Percentiles rank a stretch among this genome's conserved stretches.
phyloP scores from a whole-genome alignment of 306 rosid species.

The Malus asiatica region DNA sequence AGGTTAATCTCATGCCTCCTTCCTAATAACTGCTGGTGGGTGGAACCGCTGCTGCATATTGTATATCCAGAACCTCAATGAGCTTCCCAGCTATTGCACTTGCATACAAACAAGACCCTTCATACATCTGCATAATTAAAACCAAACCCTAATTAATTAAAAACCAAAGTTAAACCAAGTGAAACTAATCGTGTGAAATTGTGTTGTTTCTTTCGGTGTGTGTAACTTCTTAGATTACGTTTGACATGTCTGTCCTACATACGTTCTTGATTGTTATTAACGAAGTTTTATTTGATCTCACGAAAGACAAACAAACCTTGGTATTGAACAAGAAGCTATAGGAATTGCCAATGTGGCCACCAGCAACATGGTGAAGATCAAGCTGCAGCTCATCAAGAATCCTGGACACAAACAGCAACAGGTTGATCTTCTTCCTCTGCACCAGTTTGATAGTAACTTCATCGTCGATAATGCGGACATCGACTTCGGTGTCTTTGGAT shows the following conservation, averaged over 20 bases:
- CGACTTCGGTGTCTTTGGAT: constrained; percentile 72
- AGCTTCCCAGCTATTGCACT: constrained; percentile 26
- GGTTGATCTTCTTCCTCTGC: constrained; percentile 62
- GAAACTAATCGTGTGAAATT: neutral
- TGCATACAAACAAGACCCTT: constrained; percentile 30
- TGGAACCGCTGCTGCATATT: constrained; percentile 9
- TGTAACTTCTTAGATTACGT: neutral
- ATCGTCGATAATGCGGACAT: constrained; percentile 58
- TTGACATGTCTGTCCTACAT: neutral
- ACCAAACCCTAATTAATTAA: neutral
- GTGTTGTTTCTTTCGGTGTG: neutral
- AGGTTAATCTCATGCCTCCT: neutral
- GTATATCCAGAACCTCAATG: constrained; percentile 22
- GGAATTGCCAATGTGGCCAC: constrained; percentile 80
- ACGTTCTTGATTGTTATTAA: neutral
- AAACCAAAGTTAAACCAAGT: neutral
- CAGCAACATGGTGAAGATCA: constrained; percentile 79
- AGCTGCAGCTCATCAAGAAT: constrained; percentile 63
- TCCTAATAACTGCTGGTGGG: neutral
- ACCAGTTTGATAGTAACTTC: constrained; percentile 72
- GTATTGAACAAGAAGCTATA: constrained; percentile 70
- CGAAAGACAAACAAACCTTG: constrained; percentile 38
- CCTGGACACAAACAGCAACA: constrained; percentile 50
- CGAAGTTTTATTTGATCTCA: neutral
- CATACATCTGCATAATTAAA: constrained; percentile 18